Conservation (phyloP, 1,284 basidiomycete species). For the Sutorius eximius region DNA sequence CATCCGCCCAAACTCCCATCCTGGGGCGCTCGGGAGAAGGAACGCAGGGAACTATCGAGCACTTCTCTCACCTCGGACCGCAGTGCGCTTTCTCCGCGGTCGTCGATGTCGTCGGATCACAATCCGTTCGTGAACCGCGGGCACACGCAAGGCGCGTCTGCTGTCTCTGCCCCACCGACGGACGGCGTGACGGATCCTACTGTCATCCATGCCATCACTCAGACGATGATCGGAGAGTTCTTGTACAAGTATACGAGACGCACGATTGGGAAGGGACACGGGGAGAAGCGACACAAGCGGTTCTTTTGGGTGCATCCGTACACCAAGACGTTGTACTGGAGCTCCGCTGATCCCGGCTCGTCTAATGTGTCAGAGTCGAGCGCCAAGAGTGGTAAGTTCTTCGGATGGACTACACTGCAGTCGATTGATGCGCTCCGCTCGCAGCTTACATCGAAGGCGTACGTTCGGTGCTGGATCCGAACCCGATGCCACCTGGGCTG, state of each 20-base stretch:
- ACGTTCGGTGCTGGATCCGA: constrained; percentile 86
- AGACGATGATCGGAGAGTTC: constrained; percentile 99
- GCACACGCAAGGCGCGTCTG: constrained; percentile 35
- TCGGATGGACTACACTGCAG: constrained; percentile 5
- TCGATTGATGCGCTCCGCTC: constrained; percentile 14
- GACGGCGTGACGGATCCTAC: constrained; percentile 73
- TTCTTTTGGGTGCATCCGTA: constrained; percentile 99
- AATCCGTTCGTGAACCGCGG: constrained; percentile 45
- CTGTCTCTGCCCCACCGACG: constrained; percentile 40
- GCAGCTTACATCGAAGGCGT: constrained; percentile 97
- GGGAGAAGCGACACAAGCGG: constrained; percentile 87
- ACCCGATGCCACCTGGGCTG: constrained; percentile 90
- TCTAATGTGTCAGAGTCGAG: constrained; percentile 86
- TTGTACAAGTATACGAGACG: constrained; percentile 96
- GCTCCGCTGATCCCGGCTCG: constrained; percentile 89
- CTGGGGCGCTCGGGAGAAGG: constrained; percentile 48
- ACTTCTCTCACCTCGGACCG: constrained; percentile 67
- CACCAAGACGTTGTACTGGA: constrained; percentile 98
- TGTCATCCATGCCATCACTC: constrained; percentile 94
- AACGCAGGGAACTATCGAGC: constrained; percentile 55
- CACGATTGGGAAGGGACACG: constrained; percentile 88
- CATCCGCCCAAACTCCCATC: constrained; percentile 42
- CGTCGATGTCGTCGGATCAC: constrained; percentile 77
- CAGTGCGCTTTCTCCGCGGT: constrained; percentile 66
- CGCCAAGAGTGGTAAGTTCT: constrained; percentile 89